phyloP scores from a whole-genome alignment of 225 moss, liverwort and hornwort species.

The Marchantia polymorpha region DNA sequence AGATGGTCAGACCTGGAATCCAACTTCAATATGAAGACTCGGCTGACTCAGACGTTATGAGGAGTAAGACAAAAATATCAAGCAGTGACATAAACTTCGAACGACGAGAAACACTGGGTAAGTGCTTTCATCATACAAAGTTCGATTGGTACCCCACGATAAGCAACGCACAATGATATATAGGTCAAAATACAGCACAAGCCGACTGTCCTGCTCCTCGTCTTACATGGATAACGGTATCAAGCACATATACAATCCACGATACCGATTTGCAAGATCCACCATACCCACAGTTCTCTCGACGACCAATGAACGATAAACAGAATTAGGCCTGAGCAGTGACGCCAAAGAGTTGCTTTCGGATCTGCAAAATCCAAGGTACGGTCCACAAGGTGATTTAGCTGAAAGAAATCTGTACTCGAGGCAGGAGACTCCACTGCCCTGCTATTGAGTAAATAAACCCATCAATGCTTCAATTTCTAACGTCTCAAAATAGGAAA shows the following conservation, averaged over 20 bases:
- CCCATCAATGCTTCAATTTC: not conserved
- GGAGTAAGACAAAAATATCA: not conserved
- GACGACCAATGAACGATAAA: not conserved
- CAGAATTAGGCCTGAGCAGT: constrained; percentile 19
- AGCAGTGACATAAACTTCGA: not conserved
- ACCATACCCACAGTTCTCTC: not conserved
- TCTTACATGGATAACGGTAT: not conserved
- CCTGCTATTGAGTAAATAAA: too few species aligned
- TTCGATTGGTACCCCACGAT: constrained; percentile 4
- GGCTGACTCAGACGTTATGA: not conserved
- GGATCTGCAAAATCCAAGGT: constrained; percentile 24
- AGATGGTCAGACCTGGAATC: not conserved
- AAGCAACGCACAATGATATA: constrained; percentile 9
- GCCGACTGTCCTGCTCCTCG: constrained; percentile 3
- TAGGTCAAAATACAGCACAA: not conserved
- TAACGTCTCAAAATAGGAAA: not conserved
- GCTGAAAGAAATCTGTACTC: not conserved
- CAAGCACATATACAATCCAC: constrained; percentile 1
- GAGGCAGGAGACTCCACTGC: not conserved
- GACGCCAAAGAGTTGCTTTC: constrained; percentile 43
- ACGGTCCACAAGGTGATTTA: not conserved
- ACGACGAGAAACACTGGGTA: not conserved
- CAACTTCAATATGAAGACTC: not conserved
- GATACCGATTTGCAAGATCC: not conserved
- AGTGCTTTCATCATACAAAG: not conserved